A percentile compares a stretch with the other conserved stretches of the same genome.
Conservation (phyloP, 768 basidiomycete species). For the Lactifluus subvellereus region DNA sequence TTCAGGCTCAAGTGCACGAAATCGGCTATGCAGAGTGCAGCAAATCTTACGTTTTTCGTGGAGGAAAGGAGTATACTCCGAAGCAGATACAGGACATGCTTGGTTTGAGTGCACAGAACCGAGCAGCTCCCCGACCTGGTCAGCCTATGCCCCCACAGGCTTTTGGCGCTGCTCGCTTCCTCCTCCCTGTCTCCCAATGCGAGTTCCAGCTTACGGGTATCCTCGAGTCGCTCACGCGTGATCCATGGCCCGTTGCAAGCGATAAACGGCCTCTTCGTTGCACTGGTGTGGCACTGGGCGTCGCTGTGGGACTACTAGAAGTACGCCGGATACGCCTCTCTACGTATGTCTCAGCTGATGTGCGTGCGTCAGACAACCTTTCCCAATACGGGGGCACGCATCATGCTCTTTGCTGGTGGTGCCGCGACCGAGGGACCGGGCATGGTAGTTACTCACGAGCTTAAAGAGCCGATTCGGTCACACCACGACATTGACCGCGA, state of each 20-base stretch:
- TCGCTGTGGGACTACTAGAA: conserved; percentile 90
- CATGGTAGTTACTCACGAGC: conserved; percentile 90
- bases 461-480: conserved; percentile 95
- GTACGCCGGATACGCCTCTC: conserved; percentile 32
- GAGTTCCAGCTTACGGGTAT: conserved; percentile 96
- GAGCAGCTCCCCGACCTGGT: conserved; percentile 81
- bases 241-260: conserved; percentile 96
- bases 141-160: conserved; percentile 76
- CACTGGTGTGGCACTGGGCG: conserved; percentile 90
- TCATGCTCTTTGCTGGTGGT: conserved; percentile 95
- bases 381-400: conserved; percentile 91
- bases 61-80: conserved; percentile 90
- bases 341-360: neutral
- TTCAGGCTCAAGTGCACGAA: conserved; percentile 95
- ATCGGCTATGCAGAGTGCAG: conserved; percentile 93
- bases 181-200: conserved; percentile 86
- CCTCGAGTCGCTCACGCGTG: conserved; percentile 77
- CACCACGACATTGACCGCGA: conserved; percentile 99
- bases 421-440: conserved; percentile 96
- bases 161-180: conserved; percentile 84
- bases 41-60: conserved; percentile 98
- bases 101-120: conserved; percentile 69
- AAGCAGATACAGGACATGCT: conserved; percentile 99
- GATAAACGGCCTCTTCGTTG: conserved; percentile 91
- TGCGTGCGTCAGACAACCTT: conserved; percentile 59